Conservation (phyloP, 352 stramenopile species). For the Globisporangium paroecandrum region DNA sequence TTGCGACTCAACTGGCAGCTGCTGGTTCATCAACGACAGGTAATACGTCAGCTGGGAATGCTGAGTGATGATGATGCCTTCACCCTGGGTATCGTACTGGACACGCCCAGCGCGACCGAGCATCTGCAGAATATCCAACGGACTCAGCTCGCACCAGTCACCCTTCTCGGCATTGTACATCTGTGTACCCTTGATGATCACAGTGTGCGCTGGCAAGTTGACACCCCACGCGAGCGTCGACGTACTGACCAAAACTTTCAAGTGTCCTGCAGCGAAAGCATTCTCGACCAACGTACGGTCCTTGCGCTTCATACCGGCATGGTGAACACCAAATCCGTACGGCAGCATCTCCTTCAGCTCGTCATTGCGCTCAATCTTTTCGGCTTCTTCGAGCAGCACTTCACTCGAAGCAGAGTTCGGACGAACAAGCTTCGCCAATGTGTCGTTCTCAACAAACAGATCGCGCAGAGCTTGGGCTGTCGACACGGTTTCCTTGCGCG, state of each 20-base stretch:
- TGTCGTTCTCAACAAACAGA: conserved; percentile 95
- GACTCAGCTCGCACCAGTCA: conserved; percentile 97
- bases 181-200: conserved; percentile 99
- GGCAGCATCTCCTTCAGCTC: conserved; percentile 98
- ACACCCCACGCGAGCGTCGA: conserved; percentile 99
- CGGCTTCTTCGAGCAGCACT: conserved; percentile 93
- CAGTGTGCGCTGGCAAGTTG: conserved; percentile 98
- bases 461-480: conserved; percentile 96
- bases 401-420: conserved; percentile 79
- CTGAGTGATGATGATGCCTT: conserved; percentile 99
- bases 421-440: conserved; percentile 90
- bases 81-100: conserved; percentile 97
- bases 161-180: conserved; percentile 99
- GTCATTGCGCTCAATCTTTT: conserved; percentile 92
- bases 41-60: conserved; percentile 99
- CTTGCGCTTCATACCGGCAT: conserved; percentile 96
- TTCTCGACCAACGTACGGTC: conserved; percentile 99
- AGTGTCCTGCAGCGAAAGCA: conserved; percentile 96
- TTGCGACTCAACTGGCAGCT: conserved; percentile 99
- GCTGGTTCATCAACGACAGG: conserved; percentile 98
- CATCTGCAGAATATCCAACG: conserved; percentile 99
- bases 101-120: conserved; percentile 97
- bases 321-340: conserved; percentile 99
- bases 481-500: conserved; percentile 96
- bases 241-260: conserved; percentile 97